Conservation (phyloP, 2,329 filamentous ascomycete genomes). For the Mycocentrospora acerina region DNA sequence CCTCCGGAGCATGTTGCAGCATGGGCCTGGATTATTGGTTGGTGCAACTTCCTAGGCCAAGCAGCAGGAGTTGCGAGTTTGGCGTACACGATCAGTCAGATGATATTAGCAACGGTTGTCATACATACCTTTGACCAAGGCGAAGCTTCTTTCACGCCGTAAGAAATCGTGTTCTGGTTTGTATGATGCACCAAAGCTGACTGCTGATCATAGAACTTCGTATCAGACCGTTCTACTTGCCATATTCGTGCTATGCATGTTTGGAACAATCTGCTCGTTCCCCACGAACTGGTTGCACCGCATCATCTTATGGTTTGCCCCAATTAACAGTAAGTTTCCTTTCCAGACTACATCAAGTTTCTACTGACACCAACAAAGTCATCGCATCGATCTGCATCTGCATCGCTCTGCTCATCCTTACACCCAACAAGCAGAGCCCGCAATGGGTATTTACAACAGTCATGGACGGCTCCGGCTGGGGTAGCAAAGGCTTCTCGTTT, state of each 20-base stretch:
- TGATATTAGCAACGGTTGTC: slow-evolving; percentile 62
- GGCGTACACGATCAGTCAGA: slow-evolving; percentile 64
- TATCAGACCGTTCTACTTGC: slow-evolving; percentile 61
- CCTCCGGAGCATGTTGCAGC: slow-evolving; percentile 61
- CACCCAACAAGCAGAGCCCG: slow-evolving; percentile 60
- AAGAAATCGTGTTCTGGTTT: slow-evolving; percentile 29
- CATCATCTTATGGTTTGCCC: slow-evolving; percentile 65
- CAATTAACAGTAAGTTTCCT: slow-evolving; percentile 57
- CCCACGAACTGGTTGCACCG: slow-evolving; percentile 61
- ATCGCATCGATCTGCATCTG: slow-evolving; percentile 62
- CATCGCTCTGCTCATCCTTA: slow-evolving; percentile 59
- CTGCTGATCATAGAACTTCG: slow-evolving; percentile 49
- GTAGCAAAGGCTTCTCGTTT: slow-evolving; percentile 62
- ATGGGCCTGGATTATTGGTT: slow-evolving; percentile 67
- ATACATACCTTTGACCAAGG: slow-evolving; percentile 61
- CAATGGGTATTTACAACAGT: slow-evolving; percentile 64
- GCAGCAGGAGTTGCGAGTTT: slow-evolving; percentile 64
- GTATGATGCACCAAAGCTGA: slow-evolving; percentile 3
- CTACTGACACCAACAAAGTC: slow-evolving; percentile 38
- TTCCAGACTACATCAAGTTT: not conserved
- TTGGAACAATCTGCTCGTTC: slow-evolving; percentile 63
- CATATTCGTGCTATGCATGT: slow-evolving; percentile 56
- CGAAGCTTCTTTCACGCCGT: slow-evolving; percentile 59
- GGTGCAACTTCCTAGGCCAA: slow-evolving; percentile 67
- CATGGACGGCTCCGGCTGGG: slow-evolving; percentile 64